Conservation (phyloP, 1,284 basidiomycete genomes). For the Omphalotus olearius region DNA sequence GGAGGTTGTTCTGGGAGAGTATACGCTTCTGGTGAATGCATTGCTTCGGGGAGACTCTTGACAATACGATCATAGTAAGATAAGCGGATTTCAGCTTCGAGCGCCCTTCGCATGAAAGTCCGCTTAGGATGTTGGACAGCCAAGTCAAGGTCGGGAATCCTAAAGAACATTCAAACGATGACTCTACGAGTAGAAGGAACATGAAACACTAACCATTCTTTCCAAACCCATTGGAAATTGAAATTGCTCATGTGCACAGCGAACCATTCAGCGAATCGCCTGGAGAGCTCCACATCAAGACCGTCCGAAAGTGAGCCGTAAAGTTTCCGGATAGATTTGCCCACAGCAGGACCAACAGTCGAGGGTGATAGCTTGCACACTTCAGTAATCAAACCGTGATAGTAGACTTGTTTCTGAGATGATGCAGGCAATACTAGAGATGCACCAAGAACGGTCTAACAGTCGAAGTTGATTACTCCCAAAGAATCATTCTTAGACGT, state of each 20-base stretch:
- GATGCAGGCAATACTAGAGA: slow-evolving; percentile 78
- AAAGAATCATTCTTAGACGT: slow-evolving; percentile 1
- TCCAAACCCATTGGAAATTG: slow-evolving; percentile 99
- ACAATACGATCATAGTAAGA: slow-evolving; percentile 93
- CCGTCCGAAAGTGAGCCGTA: slow-evolving; percentile 77
- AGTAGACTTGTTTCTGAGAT: slow-evolving; percentile 80
- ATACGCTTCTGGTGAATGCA: slow-evolving; percentile 62
- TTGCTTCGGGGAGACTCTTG: slow-evolving; percentile 82
- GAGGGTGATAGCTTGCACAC: slow-evolving; percentile 89
- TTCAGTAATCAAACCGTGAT: slow-evolving; percentile 87
- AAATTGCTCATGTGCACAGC: slow-evolving; percentile 97
- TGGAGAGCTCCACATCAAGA: slow-evolving; percentile 80
- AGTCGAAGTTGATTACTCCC: slow-evolving; percentile 4
- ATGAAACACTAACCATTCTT: slow-evolving; percentile 78
- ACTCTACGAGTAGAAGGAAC: too few relatives aligned
- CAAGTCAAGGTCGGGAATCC: slow-evolving; percentile 82
- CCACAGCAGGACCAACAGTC: slow-evolving; percentile 94
- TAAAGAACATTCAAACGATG: slow-evolving; percentile 25
- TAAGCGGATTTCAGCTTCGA: slow-evolving; percentile 89
- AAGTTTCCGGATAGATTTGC: slow-evolving; percentile 88
- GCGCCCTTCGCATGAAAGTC: slow-evolving; percentile 81
- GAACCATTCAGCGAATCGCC: slow-evolving; percentile 92
- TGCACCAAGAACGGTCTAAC: slow-evolving; percentile 69
- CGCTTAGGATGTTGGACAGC: slow-evolving; percentile 79
- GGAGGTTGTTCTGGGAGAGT: slow-evolving; percentile 76